phyloP scores from a whole-genome alignment of 129 eudicot genomes.

The Chrysanthemum makinoi region DNA sequence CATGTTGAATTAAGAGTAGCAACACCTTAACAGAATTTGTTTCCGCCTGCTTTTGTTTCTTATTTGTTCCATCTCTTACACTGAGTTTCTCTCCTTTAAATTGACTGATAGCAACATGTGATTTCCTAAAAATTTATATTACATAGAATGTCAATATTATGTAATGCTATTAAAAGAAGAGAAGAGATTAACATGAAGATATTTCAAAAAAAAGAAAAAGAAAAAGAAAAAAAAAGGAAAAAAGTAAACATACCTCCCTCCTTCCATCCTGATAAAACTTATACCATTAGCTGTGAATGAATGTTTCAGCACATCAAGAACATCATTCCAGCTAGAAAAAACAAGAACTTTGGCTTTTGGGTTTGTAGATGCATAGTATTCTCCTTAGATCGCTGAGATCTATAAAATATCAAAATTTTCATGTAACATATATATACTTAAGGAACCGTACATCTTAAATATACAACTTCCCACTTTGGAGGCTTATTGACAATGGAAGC shows the following conservation, averaged over 20 bases:
- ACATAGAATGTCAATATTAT: not conserved
- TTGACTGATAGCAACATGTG: slow-evolving; percentile 72
- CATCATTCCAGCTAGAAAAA: not conserved
- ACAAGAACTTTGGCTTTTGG: not conserved
- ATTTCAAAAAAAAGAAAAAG: too few species aligned
- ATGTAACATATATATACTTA: not conserved
- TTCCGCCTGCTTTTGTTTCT: slow-evolving; percentile 25
- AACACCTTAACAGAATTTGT: slow-evolving; percentile 63
- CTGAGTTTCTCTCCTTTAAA: slow-evolving; percentile 58
- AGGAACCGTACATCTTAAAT: too few species aligned
- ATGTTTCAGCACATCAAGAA: slow-evolving; percentile 87
- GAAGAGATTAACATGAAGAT: too few species aligned
- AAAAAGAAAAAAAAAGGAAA: not conserved
- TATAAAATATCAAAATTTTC: too few species aligned
- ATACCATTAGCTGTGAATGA: slow-evolving; percentile 76
- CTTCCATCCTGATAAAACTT: slow-evolving; percentile 85
- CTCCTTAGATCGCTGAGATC: not conserved
- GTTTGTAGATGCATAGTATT: not conserved
- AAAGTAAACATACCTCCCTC: slow-evolving; percentile 68
- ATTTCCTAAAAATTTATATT: slow-evolving; percentile 44
- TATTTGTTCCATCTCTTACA: slow-evolving; percentile 13
- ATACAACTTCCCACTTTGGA: too few species aligned
- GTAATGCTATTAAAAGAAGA: too few species aligned
- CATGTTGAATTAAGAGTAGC: slow-evolving; percentile 35
- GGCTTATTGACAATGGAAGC: too few species aligned